Base-by-base conservation (phyloP, 2,329 filamentous ascomycete genomes). In the Aciculosporium take region DNA sequence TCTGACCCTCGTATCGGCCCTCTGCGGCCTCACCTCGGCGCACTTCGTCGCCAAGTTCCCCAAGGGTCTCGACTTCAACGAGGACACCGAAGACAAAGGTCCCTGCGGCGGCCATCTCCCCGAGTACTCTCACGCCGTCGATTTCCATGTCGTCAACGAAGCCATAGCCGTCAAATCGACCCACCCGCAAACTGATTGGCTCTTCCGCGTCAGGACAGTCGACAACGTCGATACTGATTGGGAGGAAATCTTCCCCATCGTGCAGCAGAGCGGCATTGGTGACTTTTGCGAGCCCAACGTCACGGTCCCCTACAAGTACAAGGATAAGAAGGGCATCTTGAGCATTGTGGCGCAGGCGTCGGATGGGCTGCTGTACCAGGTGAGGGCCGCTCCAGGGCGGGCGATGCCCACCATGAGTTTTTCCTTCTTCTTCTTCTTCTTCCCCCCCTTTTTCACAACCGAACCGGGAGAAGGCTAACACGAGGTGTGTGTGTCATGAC, bases 91-190 rank as follows among this genome's bases (percentile, higher is more conserved):
- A 24, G 55, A 43, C 50, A 57, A 54, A 5, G 61, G 52, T 0
- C 76, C 74, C 21, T 79, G 75, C 55, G 76, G 76, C 46, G 69
- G 72, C 47, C 67, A 67, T 53, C 58, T 60, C 0, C 60, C 69
- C 25, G 60, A 69, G 47, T 65, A 72, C 40, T 60, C 60, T n/a
- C 36, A 48, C 60, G 20, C 60, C 58, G 32, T 61, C 40, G 67
- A 74, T 49, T 77, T 77, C 56, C 67, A 76, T 52, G 69, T 77
- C 44, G 71, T 60, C 49, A 73, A 74, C 49, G 69, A 76, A 48
- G 59, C 68, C 43, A 60, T 78, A 27, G 62, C 64, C 45, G 52
- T 70, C 38, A 57, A 56, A 7, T 61, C 67, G 7, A 65, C 63
- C 3, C 75, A 79, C 51, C 61, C 69, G 3, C 63, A 72, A 53